Base-by-base conservation (phyloP, 1,284 basidiomycete species). In the Cystobasidiaceae sp. region DNA sequence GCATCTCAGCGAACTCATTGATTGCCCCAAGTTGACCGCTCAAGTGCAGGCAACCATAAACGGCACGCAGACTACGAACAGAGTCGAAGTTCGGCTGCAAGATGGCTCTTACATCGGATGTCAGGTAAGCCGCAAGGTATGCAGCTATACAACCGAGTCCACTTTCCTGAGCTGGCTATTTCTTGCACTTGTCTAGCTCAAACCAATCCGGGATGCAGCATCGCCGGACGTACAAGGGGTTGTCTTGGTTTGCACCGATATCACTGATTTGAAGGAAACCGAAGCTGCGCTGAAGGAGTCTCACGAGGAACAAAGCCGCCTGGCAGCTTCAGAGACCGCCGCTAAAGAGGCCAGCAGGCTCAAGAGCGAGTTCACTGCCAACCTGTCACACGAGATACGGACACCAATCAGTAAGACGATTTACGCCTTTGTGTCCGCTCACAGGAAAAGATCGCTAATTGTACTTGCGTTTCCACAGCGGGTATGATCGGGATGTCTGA, bases 231-330 rank as follows among this genome's bases (percentile, higher is more conserved):
- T 43, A 66, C 71, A 73, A 8, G 76, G 76, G 30, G 75, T 76
- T 43, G 75, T 77, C 30, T 73, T 76, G 33, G 75, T 77, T n/a
- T 75, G 73, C 17, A 71, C 75, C 69, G 75, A 78, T 62, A 74
- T 77, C 39, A 76, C 76, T 5, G 77, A 76, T 52, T 70, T 75
- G 17, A 72, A 74, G 46, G 68, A 69, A 17, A 73, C 75, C 2
- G 74, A 78, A 65, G 67, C 64, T 8, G 72, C 71, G 44, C 70
- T 78, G 34, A 71, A 73, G 45, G 68, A 75, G 50, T 72, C 72
- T 25, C 69, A 74, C 62, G 70, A 75, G 52, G 75, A 77, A 70
- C 70, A 73, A 33, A 71, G 73, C 15, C 67, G 71, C 7, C 72
- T 76, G 1, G 71, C 74, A 19, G 76, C 76, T 2, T 73, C 74